Percentiles rank a stretch among this genome's conserved stretches.
phyloP scores from a whole-genome alignment of 148 eudicot species.

The Beta vulgaris region DNA sequence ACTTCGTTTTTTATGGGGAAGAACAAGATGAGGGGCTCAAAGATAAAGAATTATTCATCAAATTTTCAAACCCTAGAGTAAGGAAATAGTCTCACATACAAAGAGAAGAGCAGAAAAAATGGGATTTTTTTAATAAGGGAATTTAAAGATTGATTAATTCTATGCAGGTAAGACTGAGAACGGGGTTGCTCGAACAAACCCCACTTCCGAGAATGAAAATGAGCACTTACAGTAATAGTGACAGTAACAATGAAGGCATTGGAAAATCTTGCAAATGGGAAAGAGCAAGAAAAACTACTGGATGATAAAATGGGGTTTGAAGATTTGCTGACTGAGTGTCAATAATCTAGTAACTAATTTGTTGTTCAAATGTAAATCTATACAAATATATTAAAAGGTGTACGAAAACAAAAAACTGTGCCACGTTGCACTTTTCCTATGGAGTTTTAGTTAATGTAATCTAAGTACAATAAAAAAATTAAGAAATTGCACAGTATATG shows the following conservation, averaged over 20 bases:
- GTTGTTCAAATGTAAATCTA: no score
- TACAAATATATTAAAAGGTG: no score
- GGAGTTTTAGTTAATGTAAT: no score
- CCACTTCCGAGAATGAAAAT: no score
- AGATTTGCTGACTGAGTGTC: neutral
- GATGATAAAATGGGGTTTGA: neutral
- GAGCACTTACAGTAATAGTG: neutral
- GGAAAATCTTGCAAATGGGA: neutral
- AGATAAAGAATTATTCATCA: neutral
- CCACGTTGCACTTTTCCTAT: no score
- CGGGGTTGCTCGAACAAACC: no score
- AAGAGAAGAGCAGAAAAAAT: neutral
- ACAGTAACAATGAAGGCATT: neutral
- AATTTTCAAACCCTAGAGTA: neutral
- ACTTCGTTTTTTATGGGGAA: neutral
- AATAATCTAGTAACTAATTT: no score
- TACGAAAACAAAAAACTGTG: no score
- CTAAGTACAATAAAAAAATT: no score
- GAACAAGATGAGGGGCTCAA: constrained; percentile 3
- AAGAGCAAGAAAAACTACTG: neutral
- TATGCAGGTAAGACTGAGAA: neutral
- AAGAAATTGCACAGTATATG: no score
- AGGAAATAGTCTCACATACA: neutral
- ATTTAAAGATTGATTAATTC: neutral
- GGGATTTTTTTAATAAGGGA: neutral